Evolutionary conservation across 352 stramenopile genomes (phyloP).

Genomic region (Phytopythium oedochilum): DNA sequence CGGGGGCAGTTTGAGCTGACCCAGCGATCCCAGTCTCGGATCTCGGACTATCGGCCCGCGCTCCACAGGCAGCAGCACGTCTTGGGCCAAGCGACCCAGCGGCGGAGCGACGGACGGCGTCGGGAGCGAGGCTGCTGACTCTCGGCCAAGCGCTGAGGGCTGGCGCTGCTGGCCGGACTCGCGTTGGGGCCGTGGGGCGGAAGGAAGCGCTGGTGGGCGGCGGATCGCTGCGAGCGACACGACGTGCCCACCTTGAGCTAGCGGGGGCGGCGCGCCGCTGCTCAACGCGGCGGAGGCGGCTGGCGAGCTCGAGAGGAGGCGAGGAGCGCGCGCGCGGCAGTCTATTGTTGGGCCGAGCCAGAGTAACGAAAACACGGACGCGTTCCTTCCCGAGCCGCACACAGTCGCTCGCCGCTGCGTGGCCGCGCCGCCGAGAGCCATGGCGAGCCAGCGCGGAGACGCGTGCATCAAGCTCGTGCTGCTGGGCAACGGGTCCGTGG

Average conservation of each 20-base stretch:
- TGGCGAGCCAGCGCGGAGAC: constrained; percentile 20
- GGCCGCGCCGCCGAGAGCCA: background rate
- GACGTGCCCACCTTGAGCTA: background rate
- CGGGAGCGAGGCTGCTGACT: too few species aligned
- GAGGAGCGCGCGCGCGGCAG: background rate
- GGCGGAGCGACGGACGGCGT: background rate
- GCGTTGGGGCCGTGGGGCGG: too few species aligned
- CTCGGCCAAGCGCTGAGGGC: too few species aligned
- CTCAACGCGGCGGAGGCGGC: too few species aligned
- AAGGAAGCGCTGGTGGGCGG: background rate
- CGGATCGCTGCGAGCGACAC: background rate
- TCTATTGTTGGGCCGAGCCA: background rate
- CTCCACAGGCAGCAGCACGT: too few species aligned
- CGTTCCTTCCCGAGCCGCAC: background rate
- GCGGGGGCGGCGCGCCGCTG: too few species aligned
- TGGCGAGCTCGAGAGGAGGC: too few species aligned
- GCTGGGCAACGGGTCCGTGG: constrained; percentile 82
- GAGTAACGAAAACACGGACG: background rate
- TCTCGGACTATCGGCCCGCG: background rate
- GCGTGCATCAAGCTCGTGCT: constrained; percentile 81
- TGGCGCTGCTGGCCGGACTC: too few species aligned
- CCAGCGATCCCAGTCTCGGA: background rate
- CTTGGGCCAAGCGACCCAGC: too few species aligned
- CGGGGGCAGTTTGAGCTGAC: background rate
- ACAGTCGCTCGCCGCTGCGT: background rate